These are phyloP conservation scores for Bryopsis sp. DNA, from an alignment of 139 green algal genomes.

Conservation along the genomic window DNA sequence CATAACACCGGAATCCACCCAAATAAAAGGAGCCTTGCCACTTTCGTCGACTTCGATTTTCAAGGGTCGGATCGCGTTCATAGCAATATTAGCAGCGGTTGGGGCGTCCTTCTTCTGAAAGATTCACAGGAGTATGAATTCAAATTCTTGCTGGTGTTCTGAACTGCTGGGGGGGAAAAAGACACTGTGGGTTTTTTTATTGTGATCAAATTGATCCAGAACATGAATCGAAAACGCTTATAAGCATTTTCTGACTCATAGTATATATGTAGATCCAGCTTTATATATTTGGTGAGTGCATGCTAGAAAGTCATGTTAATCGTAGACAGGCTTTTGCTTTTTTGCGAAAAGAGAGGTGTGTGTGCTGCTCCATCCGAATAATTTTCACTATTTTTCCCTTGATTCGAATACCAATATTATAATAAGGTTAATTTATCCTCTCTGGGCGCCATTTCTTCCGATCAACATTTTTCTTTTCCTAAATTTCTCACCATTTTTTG, in stretches of 20 bases:
- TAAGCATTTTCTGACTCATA: background rate
- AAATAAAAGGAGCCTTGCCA: background rate
- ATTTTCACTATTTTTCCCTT: no score
- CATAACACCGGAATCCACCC: background rate
- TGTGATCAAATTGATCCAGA: background rate
- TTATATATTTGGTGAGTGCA: no score
- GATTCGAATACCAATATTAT: no score
- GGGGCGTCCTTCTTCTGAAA: background rate
- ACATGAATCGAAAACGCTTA: background rate
- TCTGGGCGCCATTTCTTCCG: no score
- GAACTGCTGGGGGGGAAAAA: background rate
- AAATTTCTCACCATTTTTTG: no score
- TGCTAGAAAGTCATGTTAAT: no score
- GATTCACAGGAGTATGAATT: background rate
- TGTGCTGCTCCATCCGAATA: no score
- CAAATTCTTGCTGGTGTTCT: background rate
- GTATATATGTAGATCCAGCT: background rate
- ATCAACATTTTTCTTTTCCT: no score
- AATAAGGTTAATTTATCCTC: no score
- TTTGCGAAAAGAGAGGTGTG: no score
- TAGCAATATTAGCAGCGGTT: slow-evolving; percentile 35
- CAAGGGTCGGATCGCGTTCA: slow-evolving; percentile 42
- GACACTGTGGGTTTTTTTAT: background rate
- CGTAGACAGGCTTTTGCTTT: no score
- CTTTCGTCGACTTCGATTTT: slow-evolving; percentile 1